Base-by-base conservation (phyloP, 768 basidiomycete species). In the Hygrophoropsis aurantiaca region DNA sequence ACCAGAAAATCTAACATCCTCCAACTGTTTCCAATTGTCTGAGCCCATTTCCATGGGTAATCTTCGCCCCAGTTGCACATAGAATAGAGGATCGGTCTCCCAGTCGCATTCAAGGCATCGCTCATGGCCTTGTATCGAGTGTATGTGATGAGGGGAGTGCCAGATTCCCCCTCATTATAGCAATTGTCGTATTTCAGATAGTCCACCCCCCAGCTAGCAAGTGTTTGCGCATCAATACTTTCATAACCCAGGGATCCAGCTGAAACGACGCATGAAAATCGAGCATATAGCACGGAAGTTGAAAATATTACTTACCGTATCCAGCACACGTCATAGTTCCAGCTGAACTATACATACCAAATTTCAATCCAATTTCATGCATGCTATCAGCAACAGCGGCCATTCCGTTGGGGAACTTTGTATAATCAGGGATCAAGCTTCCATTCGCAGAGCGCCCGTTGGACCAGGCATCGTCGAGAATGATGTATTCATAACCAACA, bases 21-120 rank as follows among this genome's bases (percentile, higher is more conserved):
- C 55, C 16, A 78, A 77, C 13, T 79, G 67, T 52, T 76, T 71
- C 56, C 78, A 80, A 53, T 80, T 79, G 50, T 80, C 77, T 79
- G 41, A 16, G 18, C 27, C 11, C 37, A 16, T 20, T 18, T 61
- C 60, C 60, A 62, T 2, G 60, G 52, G 1, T 47, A 44, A 47
- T 62, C 60, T 26, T 62, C 71, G 20, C 76, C 75, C 68, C 66
- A 70, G 41, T 69, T 71, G 39, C 77, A 78, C 16, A 77, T 68
- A 7, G 74, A 74, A 49, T 73, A 79, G 4, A 77, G 63, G 40
- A 78, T 72, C 10, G 74, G 74, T 13, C 75, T 70, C 6, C 64
- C 66, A 2, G 74, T 75, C 8, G 69, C 69, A 39, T 59, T 61
- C 26, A 79, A 57, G 1, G 76, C 77, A 50, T 76, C 64, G 43